Percentiles rank a stretch among this genome's conserved stretches.
These are phyloP conservation scores for Dittrichia graveolens DNA, from an alignment of 129 eudicot genomes.

Conservation along the genomic window DNA sequence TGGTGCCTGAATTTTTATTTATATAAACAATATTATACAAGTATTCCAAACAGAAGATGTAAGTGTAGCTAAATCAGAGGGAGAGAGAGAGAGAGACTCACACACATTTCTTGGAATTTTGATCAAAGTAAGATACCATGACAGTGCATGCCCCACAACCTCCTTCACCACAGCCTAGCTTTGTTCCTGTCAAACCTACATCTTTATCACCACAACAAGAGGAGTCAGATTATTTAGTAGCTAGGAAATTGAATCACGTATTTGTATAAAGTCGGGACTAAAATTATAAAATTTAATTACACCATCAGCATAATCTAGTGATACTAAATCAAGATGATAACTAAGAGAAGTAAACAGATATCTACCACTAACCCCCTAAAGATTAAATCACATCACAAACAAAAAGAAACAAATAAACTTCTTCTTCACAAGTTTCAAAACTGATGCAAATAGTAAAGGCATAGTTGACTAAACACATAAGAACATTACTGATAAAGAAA, in stretches of 20 bases:
- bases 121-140: constrained; percentile 84
- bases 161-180: constrained; percentile 98
- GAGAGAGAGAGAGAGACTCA: constrained; percentile 48
- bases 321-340: background rate
- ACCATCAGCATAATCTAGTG: background rate
- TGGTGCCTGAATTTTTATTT: constrained; percentile 58
- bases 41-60: too few relatives aligned
- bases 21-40: background rate
- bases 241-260: background rate
- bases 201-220: constrained; percentile 46
- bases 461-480: too few relatives aligned
- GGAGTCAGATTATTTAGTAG: constrained; percentile 16
- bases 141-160: constrained; percentile 99
- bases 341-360: background rate
- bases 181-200: constrained; percentile 92
- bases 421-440: background rate
- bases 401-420: background rate
- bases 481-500: too few relatives aligned
- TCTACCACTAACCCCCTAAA: too few relatives aligned
- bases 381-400: too few relatives aligned
- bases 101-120: constrained; percentile 74
- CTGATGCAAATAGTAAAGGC: too few relatives aligned
- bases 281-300: background rate
- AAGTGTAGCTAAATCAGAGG: too few relatives aligned
- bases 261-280: background rate